Conservation (phyloP, 2,329 filamentous ascomycete genomes). For the Uncinocarpus reesii region DNA sequence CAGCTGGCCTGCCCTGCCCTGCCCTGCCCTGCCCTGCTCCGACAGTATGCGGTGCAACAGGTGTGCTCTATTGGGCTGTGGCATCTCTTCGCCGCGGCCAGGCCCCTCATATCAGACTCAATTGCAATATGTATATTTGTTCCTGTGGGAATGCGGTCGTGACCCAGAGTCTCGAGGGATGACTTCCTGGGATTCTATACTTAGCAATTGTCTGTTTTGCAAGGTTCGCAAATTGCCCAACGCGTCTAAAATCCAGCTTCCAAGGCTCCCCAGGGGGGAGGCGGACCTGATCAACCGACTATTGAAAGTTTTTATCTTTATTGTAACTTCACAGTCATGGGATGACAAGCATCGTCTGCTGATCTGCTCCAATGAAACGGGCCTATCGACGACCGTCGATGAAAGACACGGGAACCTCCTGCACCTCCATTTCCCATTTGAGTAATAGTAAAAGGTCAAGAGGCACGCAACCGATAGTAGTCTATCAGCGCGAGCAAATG, state of each 20-base stretch:
- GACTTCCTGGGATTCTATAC: no score
- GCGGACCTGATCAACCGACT: neutral
- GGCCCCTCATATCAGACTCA: no score
- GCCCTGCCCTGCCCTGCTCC: neutral
- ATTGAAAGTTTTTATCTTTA: neutral
- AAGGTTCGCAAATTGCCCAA: neutral
- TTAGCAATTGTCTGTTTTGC: neutral
- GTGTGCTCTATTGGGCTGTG: neutral
- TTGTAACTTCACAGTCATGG: neutral
- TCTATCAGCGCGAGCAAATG: no score
- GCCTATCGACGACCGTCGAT: neutral
- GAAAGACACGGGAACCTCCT: neutral
- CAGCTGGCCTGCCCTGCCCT: neutral
- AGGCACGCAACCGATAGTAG: neutral
- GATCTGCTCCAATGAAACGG: neutral
- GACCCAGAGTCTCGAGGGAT: no score
- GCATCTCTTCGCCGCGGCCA: neutral
- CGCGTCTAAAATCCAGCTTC: neutral
- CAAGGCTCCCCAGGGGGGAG: no score
- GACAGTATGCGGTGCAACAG: slow-evolving; percentile 11
- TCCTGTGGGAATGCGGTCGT: no score
- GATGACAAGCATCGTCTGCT: neutral
- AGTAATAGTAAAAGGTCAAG: neutral
- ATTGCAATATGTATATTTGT: no score
- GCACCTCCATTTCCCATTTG: neutral